A percentile compares a stretch with the other conserved stretches of the same genome.
Conservation (phyloP, 306 rosid genomes). For the Vicia sativa region DNA sequence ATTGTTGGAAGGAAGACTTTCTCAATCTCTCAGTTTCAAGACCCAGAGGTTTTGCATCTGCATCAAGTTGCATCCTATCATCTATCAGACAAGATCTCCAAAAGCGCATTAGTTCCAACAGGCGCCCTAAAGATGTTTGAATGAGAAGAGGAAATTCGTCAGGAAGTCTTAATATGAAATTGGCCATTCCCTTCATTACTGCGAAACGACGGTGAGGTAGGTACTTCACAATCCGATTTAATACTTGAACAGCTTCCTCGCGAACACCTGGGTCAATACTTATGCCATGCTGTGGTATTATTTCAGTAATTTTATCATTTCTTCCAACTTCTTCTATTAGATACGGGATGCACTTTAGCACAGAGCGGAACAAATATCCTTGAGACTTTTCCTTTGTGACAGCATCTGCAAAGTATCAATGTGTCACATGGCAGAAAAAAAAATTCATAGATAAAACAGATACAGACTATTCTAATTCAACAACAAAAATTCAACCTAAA, state of each 20-base stretch:
- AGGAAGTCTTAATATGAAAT: constrained; percentile 86
- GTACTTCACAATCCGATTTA: constrained; percentile 87
- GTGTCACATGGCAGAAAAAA: constrained; percentile 34
- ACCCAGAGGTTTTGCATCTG: constrained; percentile 53
- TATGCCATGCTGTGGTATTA: constrained; percentile 99
- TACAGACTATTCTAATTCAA: constrained; percentile 3
- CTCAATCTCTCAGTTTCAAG: constrained; percentile 66
- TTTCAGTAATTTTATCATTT: constrained; percentile 95
- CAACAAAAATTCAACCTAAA: background rate
- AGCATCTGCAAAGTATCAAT: constrained; percentile 69
- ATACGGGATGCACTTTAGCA: constrained; percentile 96
- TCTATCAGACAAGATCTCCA: constrained; percentile 97
- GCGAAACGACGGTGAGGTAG: constrained; percentile 98
- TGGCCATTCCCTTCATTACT: constrained; percentile 98
- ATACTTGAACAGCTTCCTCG: constrained; percentile 96
- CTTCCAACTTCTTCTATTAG: constrained; percentile 98
- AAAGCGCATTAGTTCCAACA: constrained; percentile 96
- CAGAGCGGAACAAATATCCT: constrained; percentile 93
- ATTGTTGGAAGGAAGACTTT: constrained; percentile 74
- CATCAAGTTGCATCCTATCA: constrained; percentile 72
- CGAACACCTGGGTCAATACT: constrained; percentile 99
- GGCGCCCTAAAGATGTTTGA: constrained; percentile 94
- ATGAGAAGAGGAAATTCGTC: constrained; percentile 99
- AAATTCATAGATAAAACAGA: constrained; percentile 20
- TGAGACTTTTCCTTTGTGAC: constrained; percentile 98